These are phyloP conservation scores for Aspergillus eucalypticola DNA, from an alignment of 2,329 filamentous ascomycete species.

Conservation along the genomic window DNA sequence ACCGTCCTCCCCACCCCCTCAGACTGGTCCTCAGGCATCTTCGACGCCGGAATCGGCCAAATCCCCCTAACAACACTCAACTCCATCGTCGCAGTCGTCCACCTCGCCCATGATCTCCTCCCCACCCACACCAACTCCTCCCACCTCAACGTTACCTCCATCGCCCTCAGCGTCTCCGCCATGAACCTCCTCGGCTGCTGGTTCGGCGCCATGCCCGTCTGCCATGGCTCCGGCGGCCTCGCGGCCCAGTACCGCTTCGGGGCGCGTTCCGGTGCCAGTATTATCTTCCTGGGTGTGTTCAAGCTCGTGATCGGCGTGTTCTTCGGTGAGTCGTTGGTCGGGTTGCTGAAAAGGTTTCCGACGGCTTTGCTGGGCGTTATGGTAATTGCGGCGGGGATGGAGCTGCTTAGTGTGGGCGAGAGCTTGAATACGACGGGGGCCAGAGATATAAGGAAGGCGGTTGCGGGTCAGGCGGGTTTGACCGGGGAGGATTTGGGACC, in stretches of 20 bases:
- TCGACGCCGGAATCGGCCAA: conserved; percentile 76
- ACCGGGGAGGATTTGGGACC: conserved; percentile 25
- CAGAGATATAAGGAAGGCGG: conserved; percentile 53
- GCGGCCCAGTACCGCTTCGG: conserved; percentile 92
- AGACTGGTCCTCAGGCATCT: conserved; percentile 56
- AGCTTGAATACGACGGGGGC: conserved; percentile 75
- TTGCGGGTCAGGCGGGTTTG: conserved; percentile 27
- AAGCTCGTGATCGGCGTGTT: conserved; percentile 76
- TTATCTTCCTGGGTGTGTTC: conserved; percentile 73
- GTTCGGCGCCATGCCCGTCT: conserved; percentile 95
- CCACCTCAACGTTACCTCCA: conserved; percentile 59
- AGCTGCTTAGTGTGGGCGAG: conserved; percentile 82
- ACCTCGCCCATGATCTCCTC: conserved; percentile 75
- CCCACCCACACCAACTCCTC: conserved; percentile 68
- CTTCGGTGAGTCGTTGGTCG: conserved; percentile 72
- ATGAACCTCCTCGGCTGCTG: conserved; percentile 87
- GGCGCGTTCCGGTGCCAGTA: conserved; percentile 79
- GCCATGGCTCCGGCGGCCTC: conserved; percentile 87
- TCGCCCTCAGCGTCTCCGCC: conserved; percentile 76
- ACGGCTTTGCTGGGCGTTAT: conserved; percentile 77
- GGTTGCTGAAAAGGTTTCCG: conserved; percentile 71
- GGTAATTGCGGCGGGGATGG: conserved; percentile 85
- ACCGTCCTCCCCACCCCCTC: conserved; percentile 48
- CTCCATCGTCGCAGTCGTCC: conserved; percentile 83
- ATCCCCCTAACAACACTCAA: conserved; percentile 90